Percentiles rank a stretch among this genome's conserved stretches.
Conservation (phyloP, 164 flowering plant species). For the Aristolochia californica region DNA sequence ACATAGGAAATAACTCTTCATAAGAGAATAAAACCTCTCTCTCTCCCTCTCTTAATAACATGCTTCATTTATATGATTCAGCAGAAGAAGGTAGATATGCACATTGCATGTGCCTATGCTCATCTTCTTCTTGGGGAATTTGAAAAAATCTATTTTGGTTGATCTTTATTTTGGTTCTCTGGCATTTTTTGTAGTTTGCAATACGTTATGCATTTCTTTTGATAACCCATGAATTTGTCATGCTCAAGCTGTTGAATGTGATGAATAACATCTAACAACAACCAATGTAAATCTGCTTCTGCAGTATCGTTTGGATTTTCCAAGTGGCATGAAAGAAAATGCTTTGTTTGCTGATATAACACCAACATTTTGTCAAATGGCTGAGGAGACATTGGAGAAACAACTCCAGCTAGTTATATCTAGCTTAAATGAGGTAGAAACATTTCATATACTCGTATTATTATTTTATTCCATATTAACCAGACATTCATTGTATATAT, state of each 20-base stretch:
- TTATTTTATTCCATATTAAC: background rate
- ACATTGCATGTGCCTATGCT: too few species aligned
- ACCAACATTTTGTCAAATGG: constrained; percentile 66
- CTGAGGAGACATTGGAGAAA: constrained; percentile 61
- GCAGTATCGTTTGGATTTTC: constrained; percentile 75
- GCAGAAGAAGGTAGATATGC: too few species aligned
- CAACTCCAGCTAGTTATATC: constrained; percentile 55
- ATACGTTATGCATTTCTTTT: background rate
- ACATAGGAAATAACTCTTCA: too few species aligned
- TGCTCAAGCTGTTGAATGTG: background rate
- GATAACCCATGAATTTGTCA: background rate
- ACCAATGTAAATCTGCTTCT: constrained; percentile 4
- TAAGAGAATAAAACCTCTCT: too few species aligned
- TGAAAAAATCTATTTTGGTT: too few species aligned
- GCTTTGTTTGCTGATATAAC: constrained; percentile 80
- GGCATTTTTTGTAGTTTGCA: too few species aligned
- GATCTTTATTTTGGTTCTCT: too few species aligned
- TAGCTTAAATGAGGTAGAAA: constrained; percentile 74
- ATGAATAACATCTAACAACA: background rate
- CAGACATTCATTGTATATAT: background rate
- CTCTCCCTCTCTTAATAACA: too few species aligned
- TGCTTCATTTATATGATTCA: too few species aligned
- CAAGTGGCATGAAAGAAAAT: constrained; percentile 60
- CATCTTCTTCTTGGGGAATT: too few species aligned
- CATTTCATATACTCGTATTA: background rate